Base-by-base conservation (phyloP, 164 flowering plant species). In the Vitis cinerea region DNA sequence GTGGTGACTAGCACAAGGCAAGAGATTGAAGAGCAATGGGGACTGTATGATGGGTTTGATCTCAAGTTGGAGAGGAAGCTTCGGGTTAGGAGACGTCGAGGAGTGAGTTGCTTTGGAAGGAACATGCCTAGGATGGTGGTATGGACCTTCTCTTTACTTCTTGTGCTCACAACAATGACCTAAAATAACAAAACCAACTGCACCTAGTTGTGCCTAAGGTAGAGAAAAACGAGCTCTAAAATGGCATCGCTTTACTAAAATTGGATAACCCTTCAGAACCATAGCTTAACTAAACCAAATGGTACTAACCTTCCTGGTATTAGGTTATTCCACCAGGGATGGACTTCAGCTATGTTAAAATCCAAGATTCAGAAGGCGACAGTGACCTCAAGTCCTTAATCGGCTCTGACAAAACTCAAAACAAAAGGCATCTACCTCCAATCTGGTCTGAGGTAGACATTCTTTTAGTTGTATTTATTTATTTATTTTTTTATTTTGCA, bases 21-120 rank as follows among this genome's bases (percentile, higher is more conserved):
- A 76, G 97, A 92, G 86, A 85, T 92, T 15, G 96, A 92, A 65
- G 96, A 92, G 75, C 97, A 92, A 63, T 92, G 97, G 95, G 95
- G 97, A 1, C 59, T 90, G 65, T 88, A 92, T 69, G 95, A 92
- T 73, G 97, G 95, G 6, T 92, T 92, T 66, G 97, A 92, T 79
- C 61, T 85, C 47, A 86, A 90, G 77, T 65, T 92, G 65, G 97
- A 92, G 82, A 82, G 95, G 77, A 89, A 87, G 74, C 89, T 92
- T 10, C 68, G 97, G 62, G 89, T 79, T 16, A 76, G 95, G 64
- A 83, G 83, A 66, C 78, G 88, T 13, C 87, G 94, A 37, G 94
- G 94, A 50, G 95, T 92, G 27, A 90, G 90, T 65, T 88, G 94
- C 79, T 84, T 79, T 56, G 94, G 97, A 16, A 81, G 94, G 49